Evolutionary conservation across 305 asterid genomes (phyloP).

Genomic region (Solanum hybrid): DNA sequence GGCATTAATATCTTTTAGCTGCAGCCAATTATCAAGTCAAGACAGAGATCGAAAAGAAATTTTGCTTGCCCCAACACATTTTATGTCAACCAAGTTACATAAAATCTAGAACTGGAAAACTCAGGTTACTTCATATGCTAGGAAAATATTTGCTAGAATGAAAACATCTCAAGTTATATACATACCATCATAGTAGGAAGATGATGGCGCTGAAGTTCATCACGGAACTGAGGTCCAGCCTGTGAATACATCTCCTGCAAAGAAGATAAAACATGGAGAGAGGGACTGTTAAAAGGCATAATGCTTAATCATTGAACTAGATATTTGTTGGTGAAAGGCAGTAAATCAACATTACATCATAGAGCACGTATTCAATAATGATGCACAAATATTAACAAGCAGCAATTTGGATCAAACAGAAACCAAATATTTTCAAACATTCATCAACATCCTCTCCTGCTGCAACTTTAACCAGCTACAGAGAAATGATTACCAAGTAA

Average conservation of each 20-base stretch:
- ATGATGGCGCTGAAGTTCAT: conserved; percentile 83
- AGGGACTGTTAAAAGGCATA: background rate
- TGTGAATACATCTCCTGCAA: conserved; percentile 80
- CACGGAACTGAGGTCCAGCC: conserved; percentile 88
- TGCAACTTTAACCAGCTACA: background rate
- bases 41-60: conserved; percentile 15
- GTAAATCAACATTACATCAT: background rate
- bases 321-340: background rate
- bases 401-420: background rate
- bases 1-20: conserved; percentile 83
- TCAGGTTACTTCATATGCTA: background rate
- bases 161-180: background rate
- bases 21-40: conserved; percentile 31
- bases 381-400: background rate
- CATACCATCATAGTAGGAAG: conserved; percentile 71
- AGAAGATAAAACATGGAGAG: conserved; percentile 3
- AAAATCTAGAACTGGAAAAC: background rate
- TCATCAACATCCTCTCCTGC: background rate
- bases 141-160: background rate
- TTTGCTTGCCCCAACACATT: background rate
- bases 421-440: background rate
- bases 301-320: background rate
- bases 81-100: conserved; percentile 9
- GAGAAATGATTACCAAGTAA: background rate
- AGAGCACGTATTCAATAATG: background rate